Percentiles rank a stretch among this genome's conserved stretches.
These are phyloP conservation scores for Phytophthora chlamydospora DNA, from an alignment of 352 stramenopile species.

Conservation along the genomic window DNA sequence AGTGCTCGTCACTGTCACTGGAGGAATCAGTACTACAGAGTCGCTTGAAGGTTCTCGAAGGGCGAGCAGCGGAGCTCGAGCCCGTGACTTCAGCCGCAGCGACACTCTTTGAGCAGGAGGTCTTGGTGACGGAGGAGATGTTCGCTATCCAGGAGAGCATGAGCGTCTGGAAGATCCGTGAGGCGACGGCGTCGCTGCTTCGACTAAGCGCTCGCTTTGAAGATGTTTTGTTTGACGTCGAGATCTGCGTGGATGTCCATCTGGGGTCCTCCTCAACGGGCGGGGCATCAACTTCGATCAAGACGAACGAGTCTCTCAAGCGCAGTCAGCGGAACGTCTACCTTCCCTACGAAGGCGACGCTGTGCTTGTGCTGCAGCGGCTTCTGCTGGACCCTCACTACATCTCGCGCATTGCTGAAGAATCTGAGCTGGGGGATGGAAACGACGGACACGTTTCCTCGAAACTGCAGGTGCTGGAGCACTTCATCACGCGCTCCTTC, in stretches of 20 bases:
- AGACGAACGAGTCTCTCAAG: constrained; percentile 40
- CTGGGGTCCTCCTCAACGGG: constrained; percentile 19
- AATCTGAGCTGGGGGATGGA: constrained; percentile 28
- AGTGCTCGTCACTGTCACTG: constrained; percentile 67
- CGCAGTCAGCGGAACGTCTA: constrained; percentile 42
- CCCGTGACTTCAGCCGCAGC: constrained; percentile 40
- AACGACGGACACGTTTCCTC: constrained; percentile 36
- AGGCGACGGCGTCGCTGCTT: constrained; percentile 53
- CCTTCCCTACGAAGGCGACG: constrained; percentile 46
- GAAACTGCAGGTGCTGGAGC: constrained; percentile 56
- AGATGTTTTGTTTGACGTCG: constrained; percentile 55
- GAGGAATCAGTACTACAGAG: constrained; percentile 71
- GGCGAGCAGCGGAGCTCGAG: constrained; percentile 51
- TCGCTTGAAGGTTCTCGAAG: constrained; percentile 65
- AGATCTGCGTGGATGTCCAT: constrained; percentile 48
- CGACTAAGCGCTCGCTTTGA: constrained; percentile 52
- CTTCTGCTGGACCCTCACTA: constrained; percentile 55
- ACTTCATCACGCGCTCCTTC: constrained; percentile 57
- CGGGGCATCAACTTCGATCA: constrained; percentile 30
- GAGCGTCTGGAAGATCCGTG: constrained; percentile 52
- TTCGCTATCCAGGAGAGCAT: constrained; percentile 61
- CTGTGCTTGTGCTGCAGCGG: constrained; percentile 54
- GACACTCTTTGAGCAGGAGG: constrained; percentile 40
- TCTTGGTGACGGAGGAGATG: constrained; percentile 57
- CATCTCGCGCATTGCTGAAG: constrained; percentile 36